Evolutionary conservation across 805 yeast genomes (phyloP), one percentile per base, ranked within the genome.

Genomic region (Komagataella kurtzmanii): DNA sequence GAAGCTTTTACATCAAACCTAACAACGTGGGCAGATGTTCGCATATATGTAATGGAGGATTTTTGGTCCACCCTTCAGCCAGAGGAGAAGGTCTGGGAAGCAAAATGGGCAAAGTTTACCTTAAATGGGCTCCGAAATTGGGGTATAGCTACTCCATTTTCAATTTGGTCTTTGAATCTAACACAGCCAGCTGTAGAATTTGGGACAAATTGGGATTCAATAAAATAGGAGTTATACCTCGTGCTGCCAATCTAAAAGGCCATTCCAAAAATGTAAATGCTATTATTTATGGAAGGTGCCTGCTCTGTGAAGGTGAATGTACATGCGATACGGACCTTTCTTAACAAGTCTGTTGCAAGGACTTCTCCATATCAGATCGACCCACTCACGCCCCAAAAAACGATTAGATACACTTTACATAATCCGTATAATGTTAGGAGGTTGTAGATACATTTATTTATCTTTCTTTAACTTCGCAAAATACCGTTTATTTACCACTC

Each of bases 181-280:
- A 90, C 61, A 69, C 67, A 3, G 96, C 89, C 2, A 85, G 95
- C 59, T 63, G 72, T 58, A 74, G 69, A 59, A 83, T 86, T 51
- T 90, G 98, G 97, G 96, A 89, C 50, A 58, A 70, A 1, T 71
- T 90, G 23, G 95, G 95, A 1, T 90, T 89, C 58, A 84, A 85
- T 12, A 69, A 88, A 50, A 81, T 88, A 44, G 97, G 97, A 0
- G 68, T 71, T 14, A 71, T 90, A 12, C 81, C 82, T 51, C 77
- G 78, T n/a, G 96, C 81, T 0, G 97, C 85, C 0, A 69, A 74
- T 3, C 67, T 89, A 54, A 83, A 82, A 58, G 93, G 90, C 0
- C 62, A 72, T 40, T 72, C 73, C 2, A 73, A 76, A 21, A 75
- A 78, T 7, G 84, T 86, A 1, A 93, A 87, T 55, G 97, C 97